Base-by-base conservation (phyloP, 805 yeast species). In the Pichia paraexigua region DNA sequence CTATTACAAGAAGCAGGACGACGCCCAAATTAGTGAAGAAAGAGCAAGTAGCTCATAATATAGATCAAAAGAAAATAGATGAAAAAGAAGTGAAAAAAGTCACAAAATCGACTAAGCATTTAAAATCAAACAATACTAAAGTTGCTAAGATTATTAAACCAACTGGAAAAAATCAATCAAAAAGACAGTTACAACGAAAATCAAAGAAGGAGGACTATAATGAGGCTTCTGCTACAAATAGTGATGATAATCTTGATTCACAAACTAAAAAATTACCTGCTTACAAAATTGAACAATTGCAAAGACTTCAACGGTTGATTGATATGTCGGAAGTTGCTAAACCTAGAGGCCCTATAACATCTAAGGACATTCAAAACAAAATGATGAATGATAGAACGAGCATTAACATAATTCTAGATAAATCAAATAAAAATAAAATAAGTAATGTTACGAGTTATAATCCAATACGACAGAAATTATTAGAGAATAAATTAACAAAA, bases 301-400 rank as follows among this genome's bases (percentile, higher is more conserved):
- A 50, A 37, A 49, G 50, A 11, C 45, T 53, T 20, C 49, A 50
- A n/a, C 35, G 45, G 5, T 48, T 60, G 25, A 43, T 53, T 13
- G 49, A 53, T 7, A 51, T 56, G 51, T 55, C 64, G 7, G 50
- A 49, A 25, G 50, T 47, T 17, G 53, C 58, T 1, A 58, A 49
- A 43, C 63, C 63, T n/a, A 43, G 54, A n/a, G 56, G 54, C 1
- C 53, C 53, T 1, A 40, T 47, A 3, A 42, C 51, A 25, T 35
- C 28, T 15, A 41, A 41, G 3, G 43, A 43, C 24, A 20, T 10
- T 3, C 12, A 25, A 15, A 11, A 43, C 21, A 42, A n/a, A 45
- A 17, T 17, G 24, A 17, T 8, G n/a, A 37, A 41, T 17, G 27
- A 35, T 18, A 2, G 20, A 18, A 28, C 24, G 2, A 9, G 18